A percentile compares a stretch with the other conserved stretches of the same genome.
Evolutionary conservation across 2,329 filamentous ascomycete species (phyloP).

Genomic region (Paraconiothyrium brasiliense): DNA sequence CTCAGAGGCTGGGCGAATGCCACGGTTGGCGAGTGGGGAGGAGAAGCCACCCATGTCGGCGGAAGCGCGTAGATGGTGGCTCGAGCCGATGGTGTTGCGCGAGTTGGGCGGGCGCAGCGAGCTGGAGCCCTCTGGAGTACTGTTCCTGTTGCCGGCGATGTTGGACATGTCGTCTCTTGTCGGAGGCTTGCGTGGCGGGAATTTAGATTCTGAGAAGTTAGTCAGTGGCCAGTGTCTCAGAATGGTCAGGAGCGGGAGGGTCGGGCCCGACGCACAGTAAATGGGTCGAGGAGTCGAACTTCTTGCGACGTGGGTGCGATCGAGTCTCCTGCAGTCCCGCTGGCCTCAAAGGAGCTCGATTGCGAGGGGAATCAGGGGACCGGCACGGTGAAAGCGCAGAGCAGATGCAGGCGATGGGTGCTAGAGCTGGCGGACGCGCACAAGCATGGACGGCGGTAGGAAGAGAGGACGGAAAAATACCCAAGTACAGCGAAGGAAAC

Average conservation of each 20-base stretch:
- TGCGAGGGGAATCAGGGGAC: conserved; percentile 22
- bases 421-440: conserved; percentile 14
- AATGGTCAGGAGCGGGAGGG: conserved; percentile 2
- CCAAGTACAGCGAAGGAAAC: conserved; percentile 35
- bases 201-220: conserved; percentile 27
- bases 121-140: conserved; percentile 90
- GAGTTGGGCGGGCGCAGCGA: conserved; percentile 84
- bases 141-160: conserved; percentile 81
- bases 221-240: conserved; percentile 21
- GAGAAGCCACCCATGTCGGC: conserved; percentile 92
- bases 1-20: conserved; percentile 92
- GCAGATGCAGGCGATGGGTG: conserved; percentile 18
- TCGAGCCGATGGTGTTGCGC: conserved; percentile 73
- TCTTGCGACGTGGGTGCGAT: conserved; percentile 31
- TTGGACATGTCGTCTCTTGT: conserved; percentile 54
- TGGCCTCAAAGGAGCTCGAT: conserved; percentile 78
- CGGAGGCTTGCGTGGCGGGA: conserved; percentile 14
- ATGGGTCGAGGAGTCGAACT: conserved; percentile 21
- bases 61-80: conserved; percentile 89
- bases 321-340: conserved; percentile 81
- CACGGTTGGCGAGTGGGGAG: conserved; percentile 75
- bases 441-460: conserved; percentile 20
- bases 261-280: conserved; percentile 24
- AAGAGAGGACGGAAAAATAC: conserved; percentile 30
- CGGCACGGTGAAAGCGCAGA: conserved; percentile 14